Percentiles rank a stretch among this genome's conserved stretches.
Evolutionary conservation across 768 basidiomycete species (phyloP).

Genomic region (Amanita muscaria): DNA sequence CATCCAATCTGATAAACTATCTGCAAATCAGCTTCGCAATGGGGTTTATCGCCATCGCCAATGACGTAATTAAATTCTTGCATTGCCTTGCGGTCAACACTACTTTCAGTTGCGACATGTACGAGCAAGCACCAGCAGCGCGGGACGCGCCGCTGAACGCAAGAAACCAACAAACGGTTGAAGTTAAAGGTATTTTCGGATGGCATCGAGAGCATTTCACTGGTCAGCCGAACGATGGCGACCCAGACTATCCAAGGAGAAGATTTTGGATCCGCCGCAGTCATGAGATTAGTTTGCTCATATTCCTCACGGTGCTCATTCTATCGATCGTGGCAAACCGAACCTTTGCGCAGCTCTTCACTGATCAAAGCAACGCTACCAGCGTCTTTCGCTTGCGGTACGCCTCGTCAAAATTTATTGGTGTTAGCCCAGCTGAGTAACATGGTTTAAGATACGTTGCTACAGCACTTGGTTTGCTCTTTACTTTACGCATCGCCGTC

Average conservation of each 20-base stretch:
- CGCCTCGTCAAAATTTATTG: neutral
- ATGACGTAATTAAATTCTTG: slow-evolving; percentile 26
- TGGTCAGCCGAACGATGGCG: slow-evolving; percentile 17
- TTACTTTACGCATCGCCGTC: slow-evolving; percentile 7
- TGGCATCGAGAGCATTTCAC: slow-evolving; percentile 13
- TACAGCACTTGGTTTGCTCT: slow-evolving; percentile 9
- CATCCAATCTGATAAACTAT: slow-evolving; percentile 19
- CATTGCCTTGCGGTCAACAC: slow-evolving; percentile 33
- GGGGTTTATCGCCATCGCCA: slow-evolving; percentile 26
- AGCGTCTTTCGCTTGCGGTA: slow-evolving; percentile 11
- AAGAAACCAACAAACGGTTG: slow-evolving; percentile 9
- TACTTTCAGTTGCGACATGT: slow-evolving; percentile 25
- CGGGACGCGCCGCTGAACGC: slow-evolving; percentile 5
- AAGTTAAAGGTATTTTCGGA: neutral
- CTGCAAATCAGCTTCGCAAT: slow-evolving; percentile 23
- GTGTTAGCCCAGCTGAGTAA: neutral
- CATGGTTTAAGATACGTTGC: slow-evolving; percentile 15
- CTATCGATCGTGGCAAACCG: slow-evolving; percentile 23
- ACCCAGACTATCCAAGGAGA: slow-evolving; percentile 22
- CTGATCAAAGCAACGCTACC: slow-evolving; percentile 14
- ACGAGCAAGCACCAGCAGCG: slow-evolving; percentile 19
- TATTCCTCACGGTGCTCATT: slow-evolving; percentile 23
- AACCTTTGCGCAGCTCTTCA: slow-evolving; percentile 14
- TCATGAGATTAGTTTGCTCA: slow-evolving; percentile 15
- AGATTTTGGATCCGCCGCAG: slow-evolving; percentile 24